Evolutionary conservation across 129 eudicot genomes (phyloP).

Genomic region (Oenanthe sinensis): DNA sequence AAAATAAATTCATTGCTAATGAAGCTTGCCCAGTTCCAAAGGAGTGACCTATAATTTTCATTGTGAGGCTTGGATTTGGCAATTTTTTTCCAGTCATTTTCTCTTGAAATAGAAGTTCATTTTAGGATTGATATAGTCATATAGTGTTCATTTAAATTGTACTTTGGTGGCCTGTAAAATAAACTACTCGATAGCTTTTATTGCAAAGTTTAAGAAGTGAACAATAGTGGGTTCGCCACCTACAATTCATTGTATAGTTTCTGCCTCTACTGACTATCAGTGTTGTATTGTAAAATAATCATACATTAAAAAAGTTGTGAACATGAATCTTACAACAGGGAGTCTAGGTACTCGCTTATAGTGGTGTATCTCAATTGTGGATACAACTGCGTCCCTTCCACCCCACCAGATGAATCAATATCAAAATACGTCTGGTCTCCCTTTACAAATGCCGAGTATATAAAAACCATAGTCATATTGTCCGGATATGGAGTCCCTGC

Average conservation of each 20-base stretch:
- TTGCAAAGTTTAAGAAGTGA: neutral
- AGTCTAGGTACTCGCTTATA: conserved; percentile 49
- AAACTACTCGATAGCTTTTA: neutral
- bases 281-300: neutral
- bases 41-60: too few species aligned
- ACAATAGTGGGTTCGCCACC: neutral
- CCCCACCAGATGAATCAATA: conserved; percentile 42
- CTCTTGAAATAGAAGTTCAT: too few species aligned
- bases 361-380: conserved; percentile 68
- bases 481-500: conserved; percentile 79
- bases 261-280: neutral
- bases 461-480: conserved; percentile 68
- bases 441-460: conserved; percentile 70
- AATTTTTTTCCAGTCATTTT: too few species aligned
- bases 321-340: conserved; percentile 21
- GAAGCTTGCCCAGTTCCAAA: too few species aligned
- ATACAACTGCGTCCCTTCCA: conserved; percentile 67
- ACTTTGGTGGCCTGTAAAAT: too few species aligned
- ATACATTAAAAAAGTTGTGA: neutral
- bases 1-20: too few species aligned
- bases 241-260: neutral
- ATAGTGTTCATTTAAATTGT: too few species aligned
- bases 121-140: too few species aligned
- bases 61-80: too few species aligned
- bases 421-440: conserved; percentile 78